Percentiles rank a stretch among this genome's conserved stretches.
Conservation (phyloP, 352 stramenopile genomes). For the Pythium diclinum region DNA sequence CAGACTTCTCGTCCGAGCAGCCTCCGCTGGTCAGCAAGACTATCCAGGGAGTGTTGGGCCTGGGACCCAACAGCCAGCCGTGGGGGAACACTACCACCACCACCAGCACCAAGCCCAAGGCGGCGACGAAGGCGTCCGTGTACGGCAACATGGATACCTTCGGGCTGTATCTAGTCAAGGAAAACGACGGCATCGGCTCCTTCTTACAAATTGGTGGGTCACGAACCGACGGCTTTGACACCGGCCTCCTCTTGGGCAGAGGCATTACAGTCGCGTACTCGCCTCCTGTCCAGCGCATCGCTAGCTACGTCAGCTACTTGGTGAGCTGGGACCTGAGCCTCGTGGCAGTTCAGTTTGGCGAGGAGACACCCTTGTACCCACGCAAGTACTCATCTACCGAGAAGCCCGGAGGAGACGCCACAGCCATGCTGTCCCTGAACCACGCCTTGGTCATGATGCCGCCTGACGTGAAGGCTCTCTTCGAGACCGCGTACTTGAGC, state of each 20-base stretch:
- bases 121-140: neutral
- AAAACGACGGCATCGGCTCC: neutral
- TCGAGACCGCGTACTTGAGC: constrained; percentile 3
- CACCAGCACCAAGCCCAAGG: too few species aligned
- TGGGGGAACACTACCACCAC: too few species aligned
- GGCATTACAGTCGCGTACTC: neutral
- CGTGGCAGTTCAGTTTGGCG: constrained; percentile 6
- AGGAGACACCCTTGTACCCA: constrained; percentile 5
- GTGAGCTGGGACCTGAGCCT: constrained; percentile 10
- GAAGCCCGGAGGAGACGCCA: neutral
- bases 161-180: neutral
- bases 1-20: neutral
- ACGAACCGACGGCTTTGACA: neutral
- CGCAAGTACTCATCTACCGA: constrained; percentile 4
- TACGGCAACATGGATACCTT: neutral
- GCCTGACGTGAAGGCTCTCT: neutral
- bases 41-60: neutral
- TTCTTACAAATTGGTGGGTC: neutral
- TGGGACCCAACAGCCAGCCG: neutral
- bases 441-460: constrained; percentile 6
- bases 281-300: neutral
- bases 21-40: too few species aligned
- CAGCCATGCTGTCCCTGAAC: constrained; percentile 11
- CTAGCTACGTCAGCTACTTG: neutral
- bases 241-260: neutral